A percentile compares a stretch with the other conserved stretches of the same genome.
These are phyloP conservation scores for Macrolepiota dolichaula DNA, from an alignment of 768 basidiomycete genomes.

Conservation along the genomic window DNA sequence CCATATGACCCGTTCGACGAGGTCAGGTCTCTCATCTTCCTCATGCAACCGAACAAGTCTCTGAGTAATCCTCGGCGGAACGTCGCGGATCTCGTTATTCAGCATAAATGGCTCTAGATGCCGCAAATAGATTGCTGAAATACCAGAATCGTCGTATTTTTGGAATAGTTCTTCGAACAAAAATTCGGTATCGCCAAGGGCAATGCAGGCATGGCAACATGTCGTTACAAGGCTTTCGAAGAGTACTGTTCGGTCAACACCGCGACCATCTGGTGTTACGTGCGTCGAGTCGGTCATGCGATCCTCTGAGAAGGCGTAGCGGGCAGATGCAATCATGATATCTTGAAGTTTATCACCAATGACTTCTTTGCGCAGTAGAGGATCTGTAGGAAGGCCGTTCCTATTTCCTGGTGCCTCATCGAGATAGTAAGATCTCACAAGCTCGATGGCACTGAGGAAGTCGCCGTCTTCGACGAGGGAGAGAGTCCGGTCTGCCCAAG, in stretches of 20 bases:
- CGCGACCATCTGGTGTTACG: constrained; percentile 73
- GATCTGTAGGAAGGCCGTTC: constrained; percentile 77
- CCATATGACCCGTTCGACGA: constrained; percentile 91
- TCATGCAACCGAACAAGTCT: constrained; percentile 77
- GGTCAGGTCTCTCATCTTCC: constrained; percentile 62
- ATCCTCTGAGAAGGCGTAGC: constrained; percentile 93
- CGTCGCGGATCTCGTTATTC: constrained; percentile 60
- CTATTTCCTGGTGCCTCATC: constrained; percentile 81
- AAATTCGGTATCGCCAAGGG: constrained; percentile 79
- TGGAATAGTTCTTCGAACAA: constrained; percentile 94
- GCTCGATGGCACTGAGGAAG: constrained; percentile 86
- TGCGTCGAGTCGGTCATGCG: constrained; percentile 91
- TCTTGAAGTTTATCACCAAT: constrained; percentile 77
- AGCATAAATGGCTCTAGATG: constrained; percentile 84
- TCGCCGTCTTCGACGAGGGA: constrained; percentile 80
- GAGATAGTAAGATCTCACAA: constrained; percentile 78
- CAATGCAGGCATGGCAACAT: constrained; percentile 76
- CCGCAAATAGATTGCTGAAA: constrained; percentile 77
- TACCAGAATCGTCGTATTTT: constrained; percentile 80
- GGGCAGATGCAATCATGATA: constrained; percentile 83
- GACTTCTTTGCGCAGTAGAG: constrained; percentile 50
- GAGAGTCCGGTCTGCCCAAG: constrained; percentile 94
- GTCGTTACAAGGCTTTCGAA: constrained; percentile 85
- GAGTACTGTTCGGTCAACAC: constrained; percentile 86
- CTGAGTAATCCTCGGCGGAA: constrained; percentile 89